Evolutionary conservation across 2,329 filamentous ascomycete genomes (phyloP).

Genomic region (Pseudogymnoascus sp.): DNA sequence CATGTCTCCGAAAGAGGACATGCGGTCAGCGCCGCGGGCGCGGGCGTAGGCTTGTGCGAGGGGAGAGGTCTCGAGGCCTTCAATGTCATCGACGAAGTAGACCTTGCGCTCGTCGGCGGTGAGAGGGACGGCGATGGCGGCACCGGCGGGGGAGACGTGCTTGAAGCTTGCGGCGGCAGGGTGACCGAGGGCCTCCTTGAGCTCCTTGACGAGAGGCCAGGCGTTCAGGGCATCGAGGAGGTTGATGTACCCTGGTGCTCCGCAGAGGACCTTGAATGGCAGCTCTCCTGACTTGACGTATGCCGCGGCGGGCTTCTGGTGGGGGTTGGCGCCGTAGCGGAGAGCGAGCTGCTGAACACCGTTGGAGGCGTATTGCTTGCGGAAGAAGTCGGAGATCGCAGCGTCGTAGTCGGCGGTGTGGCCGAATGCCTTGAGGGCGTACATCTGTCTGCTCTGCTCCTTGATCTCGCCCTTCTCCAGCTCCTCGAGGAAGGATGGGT

Average conservation of each 20-base stretch:
- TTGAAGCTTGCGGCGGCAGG: constrained; percentile 97
- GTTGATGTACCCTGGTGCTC: constrained; percentile 94
- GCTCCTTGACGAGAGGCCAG: constrained; percentile 94
- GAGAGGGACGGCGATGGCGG: constrained; percentile 83
- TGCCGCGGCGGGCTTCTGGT: constrained; percentile 92
- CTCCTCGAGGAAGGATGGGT: constrained; percentile 87
- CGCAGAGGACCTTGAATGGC: constrained; percentile 90
- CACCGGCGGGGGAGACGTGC: constrained; percentile 94
- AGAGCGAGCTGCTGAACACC: constrained; percentile 76
- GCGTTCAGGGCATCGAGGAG: constrained; percentile 91
- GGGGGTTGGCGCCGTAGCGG: constrained; percentile 92
- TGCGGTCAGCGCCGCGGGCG: constrained; percentile 89
- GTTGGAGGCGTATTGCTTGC: constrained; percentile 85
- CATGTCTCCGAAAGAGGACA: constrained; percentile 97
- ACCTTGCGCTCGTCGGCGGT: constrained; percentile 86
- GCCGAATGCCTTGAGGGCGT: constrained; percentile 95
- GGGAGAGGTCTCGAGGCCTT: constrained; percentile 73
- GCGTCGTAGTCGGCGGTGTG: constrained; percentile 96
- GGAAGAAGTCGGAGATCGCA: constrained; percentile 94
- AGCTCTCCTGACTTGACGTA: constrained; percentile 64
- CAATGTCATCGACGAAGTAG: constrained; percentile 96
- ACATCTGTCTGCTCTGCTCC: constrained; percentile 74
- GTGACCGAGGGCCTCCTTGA: constrained; percentile 77
- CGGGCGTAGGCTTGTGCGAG: constrained; percentile 94
- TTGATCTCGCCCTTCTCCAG: constrained; percentile 79